Percentiles rank a stretch among this genome's conserved stretches.
Conservation (phyloP, 1,139 yeast genomes). For the Protomyces macrosporus region DNA sequence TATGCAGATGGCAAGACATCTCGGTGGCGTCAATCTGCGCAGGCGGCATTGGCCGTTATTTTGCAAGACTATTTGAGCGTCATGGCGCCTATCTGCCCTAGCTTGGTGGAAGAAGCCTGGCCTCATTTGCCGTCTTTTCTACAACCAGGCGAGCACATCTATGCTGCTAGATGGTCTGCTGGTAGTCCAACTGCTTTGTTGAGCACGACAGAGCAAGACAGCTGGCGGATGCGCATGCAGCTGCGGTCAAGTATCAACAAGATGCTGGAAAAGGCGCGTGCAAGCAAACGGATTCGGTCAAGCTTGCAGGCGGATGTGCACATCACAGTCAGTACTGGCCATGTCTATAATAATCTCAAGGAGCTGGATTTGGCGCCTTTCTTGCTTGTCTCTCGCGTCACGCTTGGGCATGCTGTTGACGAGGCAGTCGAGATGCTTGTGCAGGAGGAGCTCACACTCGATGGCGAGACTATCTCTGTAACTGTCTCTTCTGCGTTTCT, state of each 20-base stretch:
- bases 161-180: slow-evolving; percentile 40
- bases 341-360: background rate
- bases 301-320: slow-evolving; percentile 55
- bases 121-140: slow-evolving; percentile 45
- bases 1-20: slow-evolving; percentile 60
- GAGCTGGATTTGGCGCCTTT: slow-evolving; percentile 46
- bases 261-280: slow-evolving; percentile 48
- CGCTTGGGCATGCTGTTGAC: slow-evolving; percentile 37
- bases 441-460: slow-evolving; percentile 8
- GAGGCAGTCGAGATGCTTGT: slow-evolving; percentile 3
- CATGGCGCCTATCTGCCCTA: slow-evolving; percentile 75
- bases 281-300: slow-evolving; percentile 52
- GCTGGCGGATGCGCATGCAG: slow-evolving; percentile 41
- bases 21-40: slow-evolving; percentile 57
- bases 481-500: slow-evolving; percentile 36
- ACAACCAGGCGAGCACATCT: slow-evolving; percentile 26
- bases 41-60: slow-evolving; percentile 58
- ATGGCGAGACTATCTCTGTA: slow-evolving; percentile 38
- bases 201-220: slow-evolving; percentile 35
- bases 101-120: slow-evolving; percentile 87
- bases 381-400: slow-evolving; percentile 60
- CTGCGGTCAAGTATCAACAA: slow-evolving; percentile 44
- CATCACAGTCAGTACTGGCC: background rate
- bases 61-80: slow-evolving; percentile 59
- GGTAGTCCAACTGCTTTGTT: slow-evolving; percentile 40